Conservation (phyloP, 257 asterid genomes). For the Coffea eugenioides region DNA sequence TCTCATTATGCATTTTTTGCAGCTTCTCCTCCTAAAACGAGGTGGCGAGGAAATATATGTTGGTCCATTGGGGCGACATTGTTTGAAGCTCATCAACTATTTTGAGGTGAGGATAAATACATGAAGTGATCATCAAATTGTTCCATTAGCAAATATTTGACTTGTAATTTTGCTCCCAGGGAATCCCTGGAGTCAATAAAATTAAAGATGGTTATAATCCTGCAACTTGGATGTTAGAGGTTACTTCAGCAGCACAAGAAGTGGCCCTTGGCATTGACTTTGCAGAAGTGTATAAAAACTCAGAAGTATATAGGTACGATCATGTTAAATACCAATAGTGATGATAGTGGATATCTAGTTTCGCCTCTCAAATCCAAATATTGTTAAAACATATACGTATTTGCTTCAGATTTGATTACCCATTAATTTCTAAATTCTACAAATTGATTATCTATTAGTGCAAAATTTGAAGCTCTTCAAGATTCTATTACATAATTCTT, state of each 20-base stretch:
- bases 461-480: background rate
- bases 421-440: background rate
- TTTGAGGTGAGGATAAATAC: constrained; percentile 58
- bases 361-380: background rate
- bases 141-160: background rate
- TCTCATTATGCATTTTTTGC: constrained; percentile 14
- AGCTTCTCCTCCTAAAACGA: constrained; percentile 81
- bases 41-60: constrained; percentile 91
- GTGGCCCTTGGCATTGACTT: constrained; percentile 64
- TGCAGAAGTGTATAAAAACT: constrained; percentile 61
- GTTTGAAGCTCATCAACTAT: constrained; percentile 58
- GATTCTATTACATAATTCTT: background rate
- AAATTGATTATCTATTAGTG: background rate
- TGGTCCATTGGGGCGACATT: constrained; percentile 85
- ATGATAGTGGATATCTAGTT: background rate
- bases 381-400: background rate
- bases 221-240: constrained; percentile 93
- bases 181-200: constrained; percentile 55
- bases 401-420: background rate
- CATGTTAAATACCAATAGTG: background rate
- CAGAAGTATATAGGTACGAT: constrained; percentile 53
- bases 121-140: background rate
- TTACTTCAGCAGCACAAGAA: constrained; percentile 73
- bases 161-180: constrained; percentile 31
- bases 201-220: constrained; percentile 78